A percentile compares a stretch with the other conserved stretches of the same genome.
These are phyloP conservation scores for Carallia pectinifolia DNA, from an alignment of 345 rosid species.

Conservation along the genomic window DNA sequence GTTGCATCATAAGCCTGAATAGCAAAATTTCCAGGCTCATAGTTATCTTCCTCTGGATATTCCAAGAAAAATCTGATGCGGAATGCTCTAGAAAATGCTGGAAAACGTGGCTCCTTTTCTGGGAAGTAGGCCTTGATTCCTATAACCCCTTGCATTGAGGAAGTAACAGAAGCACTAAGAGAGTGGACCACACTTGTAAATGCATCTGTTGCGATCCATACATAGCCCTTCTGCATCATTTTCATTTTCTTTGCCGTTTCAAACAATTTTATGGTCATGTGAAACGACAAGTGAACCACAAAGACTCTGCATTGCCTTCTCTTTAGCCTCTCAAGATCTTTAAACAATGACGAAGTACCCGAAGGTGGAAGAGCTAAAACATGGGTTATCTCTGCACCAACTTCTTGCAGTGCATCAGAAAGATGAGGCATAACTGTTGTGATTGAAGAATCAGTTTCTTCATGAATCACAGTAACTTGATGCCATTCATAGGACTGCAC, in stretches of 20 bases:
- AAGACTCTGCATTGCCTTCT: conserved; percentile 28
- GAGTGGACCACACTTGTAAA: conserved; percentile 23
- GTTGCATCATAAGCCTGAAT: conserved; percentile 27
- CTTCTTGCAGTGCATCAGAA: conserved; percentile 15
- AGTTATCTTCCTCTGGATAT: conserved; percentile 17
- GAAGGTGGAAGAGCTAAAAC: conserved; percentile 16
- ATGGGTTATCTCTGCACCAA: conserved; percentile 8
- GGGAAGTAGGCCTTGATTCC: conserved; percentile 23
- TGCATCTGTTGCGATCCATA: conserved; percentile 35
- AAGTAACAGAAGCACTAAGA: conserved; percentile 9
- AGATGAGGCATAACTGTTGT: conserved; percentile 13
- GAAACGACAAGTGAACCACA: conserved; percentile 26
- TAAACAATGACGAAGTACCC: not conserved
- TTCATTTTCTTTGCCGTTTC: conserved; percentile 22
- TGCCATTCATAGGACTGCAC: conserved; percentile 26
- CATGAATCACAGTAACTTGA: conserved; percentile 15
- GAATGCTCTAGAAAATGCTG: conserved; percentile 16
- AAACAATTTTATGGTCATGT: conserved; percentile 16
- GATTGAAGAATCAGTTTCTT: conserved; percentile 17
- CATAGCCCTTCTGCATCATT: conserved; percentile 35
- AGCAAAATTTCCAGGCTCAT: conserved; percentile 25
- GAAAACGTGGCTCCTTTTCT: not conserved
- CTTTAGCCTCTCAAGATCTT: conserved; percentile 4
- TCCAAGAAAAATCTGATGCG: conserved; percentile 7
- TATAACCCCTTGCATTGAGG: conserved; percentile 31